Conservation (phyloP, 345 rosid species). For the Euclidium syriacum region DNA sequence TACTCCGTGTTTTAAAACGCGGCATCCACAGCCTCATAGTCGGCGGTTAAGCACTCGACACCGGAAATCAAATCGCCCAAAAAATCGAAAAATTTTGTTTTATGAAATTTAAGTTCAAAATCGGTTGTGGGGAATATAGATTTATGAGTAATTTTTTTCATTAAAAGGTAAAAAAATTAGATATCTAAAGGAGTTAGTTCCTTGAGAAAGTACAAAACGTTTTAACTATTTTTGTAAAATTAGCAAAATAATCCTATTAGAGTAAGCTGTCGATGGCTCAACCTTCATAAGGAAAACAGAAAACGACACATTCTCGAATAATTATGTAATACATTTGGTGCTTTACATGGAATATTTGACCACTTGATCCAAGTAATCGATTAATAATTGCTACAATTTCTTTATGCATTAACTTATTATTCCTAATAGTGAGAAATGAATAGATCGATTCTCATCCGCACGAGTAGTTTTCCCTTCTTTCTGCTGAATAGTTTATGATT, state of each 20-base stretch:
- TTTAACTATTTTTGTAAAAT: not conserved
- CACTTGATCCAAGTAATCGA: not conserved
- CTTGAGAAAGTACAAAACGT: not conserved
- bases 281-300: not conserved
- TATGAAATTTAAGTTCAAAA: no score
- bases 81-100: no score
- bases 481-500: not conserved
- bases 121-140: no score
- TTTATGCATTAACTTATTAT: not conserved
- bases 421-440: not conserved
- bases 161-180: no score
- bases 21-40: no score
- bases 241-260: not conserved
- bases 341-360: conserved; percentile 21
- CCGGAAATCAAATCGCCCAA: no score
- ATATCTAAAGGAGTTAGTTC: not conserved
- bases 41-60: no score
- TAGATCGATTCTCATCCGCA: conserved; percentile 14
- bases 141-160: no score
- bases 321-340: not conserved
- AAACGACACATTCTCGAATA: not conserved
- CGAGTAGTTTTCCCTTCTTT: conserved; percentile 21
- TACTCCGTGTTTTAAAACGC: no score
- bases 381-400: not conserved
- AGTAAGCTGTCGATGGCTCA: not conserved